Evolutionary conservation across 1,284 basidiomycete genomes (phyloP).

Genomic region (Athelia sp.): DNA sequence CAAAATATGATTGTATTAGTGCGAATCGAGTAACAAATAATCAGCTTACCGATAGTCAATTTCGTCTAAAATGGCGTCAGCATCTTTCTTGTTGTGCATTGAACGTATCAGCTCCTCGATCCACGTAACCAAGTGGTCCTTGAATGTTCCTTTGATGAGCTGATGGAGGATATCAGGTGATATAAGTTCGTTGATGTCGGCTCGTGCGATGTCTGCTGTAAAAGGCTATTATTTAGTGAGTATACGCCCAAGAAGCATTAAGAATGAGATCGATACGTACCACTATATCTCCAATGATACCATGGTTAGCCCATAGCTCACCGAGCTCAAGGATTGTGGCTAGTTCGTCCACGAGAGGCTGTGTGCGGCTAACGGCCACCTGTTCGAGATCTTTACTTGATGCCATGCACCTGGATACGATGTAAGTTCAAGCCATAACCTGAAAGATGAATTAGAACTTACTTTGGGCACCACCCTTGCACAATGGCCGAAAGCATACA

Average conservation of each 20-base stretch:
- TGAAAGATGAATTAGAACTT: slow-evolving; percentile 8
- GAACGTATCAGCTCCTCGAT: slow-evolving; percentile 1
- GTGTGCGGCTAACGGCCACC: slow-evolving; percentile 10
- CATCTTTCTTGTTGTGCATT: not conserved
- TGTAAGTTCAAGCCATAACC: not conserved
- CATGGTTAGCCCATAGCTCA: slow-evolving; percentile 23
- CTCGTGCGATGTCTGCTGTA: slow-evolving; percentile 7
- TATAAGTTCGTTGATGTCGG: slow-evolving; percentile 8
- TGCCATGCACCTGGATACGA: slow-evolving; percentile 19
- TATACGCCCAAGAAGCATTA: not conserved
- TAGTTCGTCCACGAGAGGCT: slow-evolving; percentile 20
- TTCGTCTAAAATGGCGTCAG: not conserved
- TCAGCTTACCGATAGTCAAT: slow-evolving; percentile 1
- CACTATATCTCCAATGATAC: slow-evolving; percentile 20
- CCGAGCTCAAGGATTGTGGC: slow-evolving; percentile 8
- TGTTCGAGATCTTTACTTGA: slow-evolving; percentile 16
- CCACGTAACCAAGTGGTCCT: slow-evolving; percentile 14
- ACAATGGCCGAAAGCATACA: slow-evolving; percentile 22
- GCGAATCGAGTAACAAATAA: too few species aligned
- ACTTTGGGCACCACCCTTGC: slow-evolving; percentile 28
- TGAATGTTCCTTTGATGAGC: slow-evolving; percentile 14
- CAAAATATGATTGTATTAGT: too few species aligned
- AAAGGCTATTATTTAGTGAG: slow-evolving; percentile 7
- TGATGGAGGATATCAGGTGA: slow-evolving; percentile 16
- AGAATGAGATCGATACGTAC: slow-evolving; percentile 17